These are phyloP conservation scores for Gomphus sp. DNA, from an alignment of 1,284 basidiomycete species.

Conservation along the genomic window DNA sequence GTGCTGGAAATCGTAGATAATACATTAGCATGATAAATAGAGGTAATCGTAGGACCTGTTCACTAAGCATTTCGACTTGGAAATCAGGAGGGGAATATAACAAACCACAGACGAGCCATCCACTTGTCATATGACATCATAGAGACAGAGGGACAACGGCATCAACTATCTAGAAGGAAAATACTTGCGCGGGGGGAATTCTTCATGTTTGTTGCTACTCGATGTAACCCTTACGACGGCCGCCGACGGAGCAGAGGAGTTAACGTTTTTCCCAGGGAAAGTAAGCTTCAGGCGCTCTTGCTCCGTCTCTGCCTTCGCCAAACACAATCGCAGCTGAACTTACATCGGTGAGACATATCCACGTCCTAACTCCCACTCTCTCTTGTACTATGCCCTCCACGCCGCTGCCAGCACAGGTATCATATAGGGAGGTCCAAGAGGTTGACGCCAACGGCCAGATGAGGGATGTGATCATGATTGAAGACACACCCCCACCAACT, in stretches of 20 bases:
- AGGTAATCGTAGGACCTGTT: background rate
- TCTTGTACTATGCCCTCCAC: no score
- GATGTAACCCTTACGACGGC: background rate
- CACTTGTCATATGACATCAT: conserved; percentile 31
- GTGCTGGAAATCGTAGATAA: background rate
- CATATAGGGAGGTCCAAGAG: conserved; percentile 78
- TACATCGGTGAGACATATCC: background rate
- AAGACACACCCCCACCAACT: conserved; percentile 70
- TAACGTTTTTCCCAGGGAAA: conserved; percentile 6
- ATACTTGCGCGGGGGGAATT: background rate
- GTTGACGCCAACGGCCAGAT: conserved; percentile 64
- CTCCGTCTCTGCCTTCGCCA: background rate
- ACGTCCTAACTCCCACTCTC: background rate
- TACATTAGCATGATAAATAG: background rate
- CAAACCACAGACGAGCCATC: conserved; percentile 50
- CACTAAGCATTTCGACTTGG: background rate
- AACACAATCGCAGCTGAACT: background rate
- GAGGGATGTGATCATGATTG: conserved; percentile 80
- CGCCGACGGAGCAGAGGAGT: conserved; percentile 9
- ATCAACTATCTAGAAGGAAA: background rate
- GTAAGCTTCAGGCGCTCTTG: background rate
- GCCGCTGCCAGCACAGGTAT: conserved; percentile 67
- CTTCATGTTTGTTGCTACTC: background rate
- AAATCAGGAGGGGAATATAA: background rate
- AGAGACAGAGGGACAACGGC: background rate